These are phyloP conservation scores for Daldinia caldariorum DNA, from an alignment of 495 filamentous ascomycete genomes.

Conservation along the genomic window DNA sequence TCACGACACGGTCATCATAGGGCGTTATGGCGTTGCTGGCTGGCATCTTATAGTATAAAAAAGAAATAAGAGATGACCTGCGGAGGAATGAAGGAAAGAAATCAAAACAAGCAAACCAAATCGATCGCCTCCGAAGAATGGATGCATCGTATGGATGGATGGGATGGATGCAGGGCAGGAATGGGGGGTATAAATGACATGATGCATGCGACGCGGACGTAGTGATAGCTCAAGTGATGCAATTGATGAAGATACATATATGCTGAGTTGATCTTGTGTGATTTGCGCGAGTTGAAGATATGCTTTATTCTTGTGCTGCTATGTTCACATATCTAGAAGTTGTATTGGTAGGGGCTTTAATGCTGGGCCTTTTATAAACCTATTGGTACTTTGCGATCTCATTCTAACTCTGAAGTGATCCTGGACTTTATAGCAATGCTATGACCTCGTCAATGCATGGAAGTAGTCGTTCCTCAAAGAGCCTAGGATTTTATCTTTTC, in stretches of 20 bases:
- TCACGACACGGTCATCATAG: constrained; percentile 20
- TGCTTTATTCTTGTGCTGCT: background rate
- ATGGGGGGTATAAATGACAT: constrained; percentile 14
- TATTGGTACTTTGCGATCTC: background rate
- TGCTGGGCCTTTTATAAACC: background rate
- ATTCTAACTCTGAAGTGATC: background rate
- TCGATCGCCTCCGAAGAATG: background rate
- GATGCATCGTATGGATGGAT: constrained; percentile 16
- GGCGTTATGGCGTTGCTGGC: constrained; percentile 27
- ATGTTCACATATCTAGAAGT: background rate
- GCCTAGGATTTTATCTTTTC: background rate
- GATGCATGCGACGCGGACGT: constrained; percentile 32
- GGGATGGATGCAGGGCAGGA: background rate
- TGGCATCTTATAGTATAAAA: background rate
- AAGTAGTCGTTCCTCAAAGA: background rate
- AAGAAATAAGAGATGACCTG: constrained; percentile 2
- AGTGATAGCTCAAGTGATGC: constrained; percentile 23
- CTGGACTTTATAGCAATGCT: background rate
- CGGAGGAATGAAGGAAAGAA: constrained; percentile 2
- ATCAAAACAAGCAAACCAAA: background rate
- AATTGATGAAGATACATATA: constrained; percentile 23
- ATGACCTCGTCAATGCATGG: background rate
- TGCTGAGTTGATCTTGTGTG: constrained; percentile 9
- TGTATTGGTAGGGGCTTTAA: background rate
- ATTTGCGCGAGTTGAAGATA: background rate